A percentile compares a stretch with the other conserved stretches of the same genome.
phyloP scores from a whole-genome alignment of 495 filamentous ascomycete genomes.

The Penicillium daleae region DNA sequence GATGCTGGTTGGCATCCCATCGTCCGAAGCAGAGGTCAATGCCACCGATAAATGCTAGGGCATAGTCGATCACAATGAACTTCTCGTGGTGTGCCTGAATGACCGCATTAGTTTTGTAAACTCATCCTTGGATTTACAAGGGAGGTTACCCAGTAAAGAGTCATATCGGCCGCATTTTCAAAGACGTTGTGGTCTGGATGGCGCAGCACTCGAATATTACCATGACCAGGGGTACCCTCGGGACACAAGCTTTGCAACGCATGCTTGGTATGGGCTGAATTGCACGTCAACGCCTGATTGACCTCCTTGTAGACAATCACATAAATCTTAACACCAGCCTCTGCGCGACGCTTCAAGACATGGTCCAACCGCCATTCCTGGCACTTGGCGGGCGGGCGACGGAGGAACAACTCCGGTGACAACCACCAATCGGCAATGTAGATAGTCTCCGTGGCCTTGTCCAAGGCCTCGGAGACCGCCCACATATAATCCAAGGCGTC shows the following conservation, averaged over 20 bases:
- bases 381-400: constrained; percentile 76
- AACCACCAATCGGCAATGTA: constrained; percentile 99
- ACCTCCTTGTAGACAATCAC: constrained; percentile 93
- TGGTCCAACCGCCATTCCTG: constrained; percentile 90
- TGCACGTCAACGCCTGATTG: constrained; percentile 83
- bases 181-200: constrained; percentile 96
- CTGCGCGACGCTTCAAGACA: constrained; percentile 82
- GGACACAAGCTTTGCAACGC: constrained; percentile 81
- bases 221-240: constrained; percentile 73
- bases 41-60: constrained; percentile 87
- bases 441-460: constrained; percentile 86
- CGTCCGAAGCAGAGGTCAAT: constrained; percentile 96
- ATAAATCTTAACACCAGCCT: constrained; percentile 92
- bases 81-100: constrained; percentile 88
- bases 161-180: constrained; percentile 95
- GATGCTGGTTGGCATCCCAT: constrained; percentile 87
- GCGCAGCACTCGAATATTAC: constrained; percentile 87
- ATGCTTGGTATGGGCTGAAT: constrained; percentile 91
- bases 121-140: background rate
- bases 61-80: constrained; percentile 91
- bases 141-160: constrained; percentile 78
- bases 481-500: constrained; percentile 93
- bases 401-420: constrained; percentile 88
- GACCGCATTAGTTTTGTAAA: background rate
- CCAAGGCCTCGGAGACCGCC: constrained; percentile 85